Base-by-base conservation (phyloP, 768 basidiomycete species). In the Naganishia onofrii region DNA sequence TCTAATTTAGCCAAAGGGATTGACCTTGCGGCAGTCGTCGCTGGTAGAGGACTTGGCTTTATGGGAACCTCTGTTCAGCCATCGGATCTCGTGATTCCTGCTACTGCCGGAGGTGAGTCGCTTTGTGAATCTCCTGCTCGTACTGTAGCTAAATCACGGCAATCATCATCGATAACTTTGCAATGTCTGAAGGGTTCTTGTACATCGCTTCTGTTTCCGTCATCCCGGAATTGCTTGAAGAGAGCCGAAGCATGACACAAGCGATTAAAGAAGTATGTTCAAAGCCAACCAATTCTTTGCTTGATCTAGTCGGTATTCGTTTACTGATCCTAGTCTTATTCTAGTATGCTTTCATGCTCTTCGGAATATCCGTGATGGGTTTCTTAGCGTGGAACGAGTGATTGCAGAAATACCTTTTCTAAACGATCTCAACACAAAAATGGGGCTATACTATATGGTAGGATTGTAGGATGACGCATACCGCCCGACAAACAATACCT, bases 201-300 rank as follows among this genome's bases (percentile, higher is more conserved):
- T 94, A 93, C 82, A 93, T 95, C 77, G 93, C 92, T 31, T 90
- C 91, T 34, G 93, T 94, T 68, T 91, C 92, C 57, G 92, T 93
- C 71, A 83, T 93, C 70, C 92, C 92, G 75, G 92, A 93, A 70
- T 82, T 95, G 75, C 83, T 95, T 54, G 87, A 87, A 66, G 93
- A 94, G 79, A 93, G 91, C 82, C 90, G 90, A 81, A 91, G 90
- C 77, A 90, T 86, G 64, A 87, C 85, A 78, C 93, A 94, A 81
- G 91, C 92, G n/a, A 79, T 94, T 78, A 90, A 92, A 51, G 93
- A 96, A 88, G 91, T 88, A 86, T 78, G 32, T 57, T 31, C 38
- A 57, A 54, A 10, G 26, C 2, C 38, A 73, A 12, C 63, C 54
- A 51, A 48, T 67, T 52, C 28, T 42, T 38, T 34, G 17, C 15